A percentile compares a stretch with the other conserved stretches of the same genome.
These are phyloP conservation scores for Trametes elegans DNA, from an alignment of 768 basidiomycete genomes.

Conservation along the genomic window DNA sequence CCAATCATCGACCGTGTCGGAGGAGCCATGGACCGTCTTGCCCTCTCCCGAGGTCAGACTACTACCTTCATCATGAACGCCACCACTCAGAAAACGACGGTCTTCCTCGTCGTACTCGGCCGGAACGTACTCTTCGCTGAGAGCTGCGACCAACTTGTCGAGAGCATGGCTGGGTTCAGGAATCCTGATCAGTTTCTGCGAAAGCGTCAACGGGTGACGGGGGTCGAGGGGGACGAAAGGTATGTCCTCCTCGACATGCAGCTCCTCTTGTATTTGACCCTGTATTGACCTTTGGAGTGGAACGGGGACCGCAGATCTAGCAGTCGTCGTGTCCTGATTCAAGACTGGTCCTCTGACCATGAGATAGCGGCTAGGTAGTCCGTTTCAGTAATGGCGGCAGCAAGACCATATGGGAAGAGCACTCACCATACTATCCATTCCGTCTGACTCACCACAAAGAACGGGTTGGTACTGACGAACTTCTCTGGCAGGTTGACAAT, in stretches of 20 bases:
- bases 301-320: background rate
- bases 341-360: constrained; percentile 45
- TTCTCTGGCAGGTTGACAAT: constrained; percentile 57
- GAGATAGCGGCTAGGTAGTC: constrained; percentile 51
- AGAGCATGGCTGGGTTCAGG: constrained; percentile 59
- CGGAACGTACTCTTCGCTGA: constrained; percentile 39
- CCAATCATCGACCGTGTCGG: constrained; percentile 45
- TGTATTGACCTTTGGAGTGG: background rate
- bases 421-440: constrained; percentile 67
- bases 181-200: constrained; percentile 39
- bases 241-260: constrained; percentile 13
- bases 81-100: constrained; percentile 38
- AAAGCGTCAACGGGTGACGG: constrained; percentile 40
- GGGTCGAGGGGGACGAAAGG: constrained; percentile 53
- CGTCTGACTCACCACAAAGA: constrained; percentile 60
- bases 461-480: constrained; percentile 52
- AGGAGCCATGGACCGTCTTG: background rate
- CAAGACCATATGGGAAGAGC: background rate
- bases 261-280: too few relatives aligned
- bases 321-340: background rate
- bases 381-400: background rate
- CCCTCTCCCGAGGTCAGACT: background rate
- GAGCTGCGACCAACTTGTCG: constrained; percentile 42
- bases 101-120: constrained; percentile 54
- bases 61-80: too few relatives aligned